Evolutionary conservation across 2,329 filamentous ascomycete genomes (phyloP), one percentile per base, ranked within the genome.

Genomic region (Neopestalotiopsis rosae): DNA sequence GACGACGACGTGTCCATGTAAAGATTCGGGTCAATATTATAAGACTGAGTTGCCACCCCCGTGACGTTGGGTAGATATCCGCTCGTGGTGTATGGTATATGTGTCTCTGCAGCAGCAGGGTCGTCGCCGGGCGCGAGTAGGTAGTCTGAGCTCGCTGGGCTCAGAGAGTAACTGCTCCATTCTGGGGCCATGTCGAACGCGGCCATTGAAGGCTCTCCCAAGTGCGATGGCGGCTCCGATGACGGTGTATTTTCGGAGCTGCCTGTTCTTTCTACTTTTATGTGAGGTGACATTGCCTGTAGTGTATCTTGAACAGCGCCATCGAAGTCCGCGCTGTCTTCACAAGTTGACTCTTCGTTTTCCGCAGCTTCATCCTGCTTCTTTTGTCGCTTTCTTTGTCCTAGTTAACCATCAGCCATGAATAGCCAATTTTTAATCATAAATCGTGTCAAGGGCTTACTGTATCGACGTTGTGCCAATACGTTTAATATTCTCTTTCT

Each of bases 401-500:
- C 70, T 69, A 63, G 2, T n/a, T 32, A 56, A 13, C 4, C 28
- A 14, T 62, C 20, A 52, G 45, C 9, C 17, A 52, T 9, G n/a
- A 17, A 52, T 20, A 24, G 45, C 10, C 14, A 52, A 7, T 38
- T 38, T 1, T 10, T 38, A 0, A 10, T 38, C 6, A 24, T 5
- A 9, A 52, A 17, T 6, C 42, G 45, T 17, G 6, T 17, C 45
- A 9, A 20, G 10, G 34, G 68, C 78, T 72, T 72, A 86, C 85
- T 79, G 67, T 88, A 89, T 78, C 86, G 80, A 61, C 87, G 81
- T 70, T 88, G 86, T 1, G 87, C 86, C 45, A 89, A 75, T 10
- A 88, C 84, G 67, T 88, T 88, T 28, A 88, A 71, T 1, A 87
- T 79, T 12, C 86, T 79, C 74, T 88, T 89, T 28, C 87, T 80